Conservation (phyloP, 2,329 filamentous ascomycete genomes). For the Aschersonia sp. region DNA sequence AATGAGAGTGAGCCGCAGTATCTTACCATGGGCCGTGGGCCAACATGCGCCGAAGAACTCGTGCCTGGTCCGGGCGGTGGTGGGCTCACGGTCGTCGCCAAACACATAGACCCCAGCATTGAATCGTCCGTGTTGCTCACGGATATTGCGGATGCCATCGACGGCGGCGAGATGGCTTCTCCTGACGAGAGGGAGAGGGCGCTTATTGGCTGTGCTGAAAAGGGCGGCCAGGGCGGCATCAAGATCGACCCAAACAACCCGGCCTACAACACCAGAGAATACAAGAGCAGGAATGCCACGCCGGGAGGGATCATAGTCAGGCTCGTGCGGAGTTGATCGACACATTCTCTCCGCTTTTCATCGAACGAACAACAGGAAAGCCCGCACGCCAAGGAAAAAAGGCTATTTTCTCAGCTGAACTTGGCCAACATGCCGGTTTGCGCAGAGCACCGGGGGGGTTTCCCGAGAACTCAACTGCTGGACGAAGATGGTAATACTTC, state of each 20-base stretch:
- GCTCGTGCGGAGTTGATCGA: conserved; percentile 1
- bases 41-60: conserved; percentile 9
- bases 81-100: conserved; percentile 1
- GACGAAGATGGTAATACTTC: too few species aligned
- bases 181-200: conserved; percentile 1
- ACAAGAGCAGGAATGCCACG: background rate
- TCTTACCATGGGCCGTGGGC: conserved; percentile 6
- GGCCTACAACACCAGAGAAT: conserved; percentile 3
- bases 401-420: too few species aligned
- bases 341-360: too few species aligned
- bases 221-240: conserved; percentile 9
- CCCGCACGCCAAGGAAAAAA: too few species aligned
- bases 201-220: conserved; percentile 13
- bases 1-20: background rate
- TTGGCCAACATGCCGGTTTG: too few species aligned
- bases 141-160: conserved; percentile 11
- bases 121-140: conserved; percentile 8
- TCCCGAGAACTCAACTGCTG: too few species aligned
- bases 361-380: too few species aligned
- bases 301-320: conserved; percentile 5
- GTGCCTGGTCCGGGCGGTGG: background rate
- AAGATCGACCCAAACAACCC: conserved; percentile 3
- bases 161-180: conserved; percentile 5
- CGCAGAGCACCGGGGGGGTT: too few species aligned
- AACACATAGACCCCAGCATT: conserved; percentile 5